phyloP scores from a whole-genome alignment of 2,329 filamentous ascomycete species.

The Talaromyces sp. region DNA sequence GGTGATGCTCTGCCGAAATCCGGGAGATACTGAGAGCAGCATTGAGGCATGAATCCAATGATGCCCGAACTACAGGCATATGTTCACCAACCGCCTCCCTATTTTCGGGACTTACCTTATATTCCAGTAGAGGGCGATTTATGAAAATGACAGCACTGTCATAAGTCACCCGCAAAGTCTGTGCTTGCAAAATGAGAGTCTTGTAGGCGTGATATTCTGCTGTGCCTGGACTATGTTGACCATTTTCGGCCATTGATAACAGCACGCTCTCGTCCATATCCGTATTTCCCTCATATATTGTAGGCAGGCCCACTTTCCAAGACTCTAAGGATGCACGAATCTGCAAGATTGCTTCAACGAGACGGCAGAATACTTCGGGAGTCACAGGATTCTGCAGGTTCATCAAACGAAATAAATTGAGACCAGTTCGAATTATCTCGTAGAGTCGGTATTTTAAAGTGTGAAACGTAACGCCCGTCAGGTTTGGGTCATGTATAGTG shows the following conservation, averaged over 20 bases:
- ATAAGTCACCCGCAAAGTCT: not conserved
- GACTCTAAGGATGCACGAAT: not conserved
- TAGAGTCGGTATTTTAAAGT: not conserved
- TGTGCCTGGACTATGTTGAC: not conserved
- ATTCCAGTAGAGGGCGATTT: not conserved
- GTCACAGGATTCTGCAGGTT: not conserved
- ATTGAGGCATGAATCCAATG: not conserved
- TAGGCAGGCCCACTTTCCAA: not conserved
- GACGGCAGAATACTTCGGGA: not conserved
- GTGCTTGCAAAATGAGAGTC: not conserved
- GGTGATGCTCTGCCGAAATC: not conserved
- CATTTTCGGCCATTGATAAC: not conserved
- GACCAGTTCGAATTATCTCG: not conserved
- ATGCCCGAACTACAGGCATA: not conserved
- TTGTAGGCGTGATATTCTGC: not conserved
- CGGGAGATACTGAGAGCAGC: not conserved
- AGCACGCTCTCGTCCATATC: not conserved
- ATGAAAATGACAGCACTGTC: not conserved
- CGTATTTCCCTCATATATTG: not conserved
- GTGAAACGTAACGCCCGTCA: not conserved
- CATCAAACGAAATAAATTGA: not conserved
- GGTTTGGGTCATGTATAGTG: not conserved
- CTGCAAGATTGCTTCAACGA: not conserved
- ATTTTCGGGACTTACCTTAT: not conserved
- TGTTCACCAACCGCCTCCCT: not conserved